Base-by-base conservation (phyloP, 192 early-diverging fungal species). In the Coemansia sp. region DNA sequence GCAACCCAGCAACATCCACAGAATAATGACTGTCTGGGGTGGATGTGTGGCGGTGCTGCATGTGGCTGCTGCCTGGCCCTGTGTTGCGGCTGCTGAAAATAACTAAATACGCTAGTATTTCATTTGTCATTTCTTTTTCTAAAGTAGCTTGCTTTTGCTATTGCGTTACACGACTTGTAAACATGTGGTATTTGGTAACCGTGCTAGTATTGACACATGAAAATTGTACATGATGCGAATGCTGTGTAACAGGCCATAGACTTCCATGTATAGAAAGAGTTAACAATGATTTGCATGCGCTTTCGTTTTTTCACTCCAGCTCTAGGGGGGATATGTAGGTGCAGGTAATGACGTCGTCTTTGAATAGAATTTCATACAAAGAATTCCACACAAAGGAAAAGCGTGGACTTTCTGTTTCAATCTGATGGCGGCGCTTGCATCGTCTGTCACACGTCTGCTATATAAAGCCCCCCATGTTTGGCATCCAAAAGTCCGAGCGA, bases 41-140 rank as follows among this genome's bases (percentile, higher is more conserved):
- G 6, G 51, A 9, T 26, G 6, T 53, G 51, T 24, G 21, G 51
- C 15, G 51, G 51, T 11, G 51, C 51, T 10, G 5, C 35, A 18
- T 35, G n/a, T 38, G 57, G 57, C 16, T 59, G 52, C 52, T 55
- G 52, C 52, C 24, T 55, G 6, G 52, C 57, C 6, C 7, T 59
- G 14, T 34, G 57, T 10, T 59, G 57, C 34, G n/a, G 26, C 33
- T 59, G 57, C 34, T 59, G 7, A n/a, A n/a, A 26, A 38, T 7
- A 12, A 53, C 51, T 4, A 53, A 26, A 26, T 26, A 15, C 21
- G 26, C 23, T 46, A 7, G 39, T 1, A 41, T 12, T 41, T 41
- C 6, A 46, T 46, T 46, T 14, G 18, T 1, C 44, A 16, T 46
- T 18, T 46, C 14, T 46, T 18, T 18, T 41, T 30, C 3, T 30